phyloP scores from a whole-genome alignment of 257 asterid genomes.

The Eucommia ulmoides region DNA sequence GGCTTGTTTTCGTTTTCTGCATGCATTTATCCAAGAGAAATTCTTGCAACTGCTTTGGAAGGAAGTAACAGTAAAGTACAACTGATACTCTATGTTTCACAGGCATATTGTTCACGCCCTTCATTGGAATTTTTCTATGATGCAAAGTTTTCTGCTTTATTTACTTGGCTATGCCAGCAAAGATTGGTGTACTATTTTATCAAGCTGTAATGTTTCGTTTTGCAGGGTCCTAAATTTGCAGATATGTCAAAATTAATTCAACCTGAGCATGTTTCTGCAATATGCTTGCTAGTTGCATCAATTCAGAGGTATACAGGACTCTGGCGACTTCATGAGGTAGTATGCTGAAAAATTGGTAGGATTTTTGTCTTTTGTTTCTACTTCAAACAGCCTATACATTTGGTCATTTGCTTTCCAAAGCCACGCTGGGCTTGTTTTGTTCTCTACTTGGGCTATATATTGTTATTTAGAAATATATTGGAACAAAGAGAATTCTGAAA shows the following conservation, averaged over 20 bases:
- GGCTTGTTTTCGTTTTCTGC: slow-evolving; percentile 78
- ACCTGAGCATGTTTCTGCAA: slow-evolving; percentile 39
- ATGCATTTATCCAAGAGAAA: slow-evolving; percentile 58
- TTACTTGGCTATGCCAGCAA: neutral
- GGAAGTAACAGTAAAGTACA: slow-evolving; percentile 58
- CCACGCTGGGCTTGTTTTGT: neutral
- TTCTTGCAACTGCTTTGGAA: slow-evolving; percentile 73
- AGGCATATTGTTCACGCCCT: slow-evolving; percentile 29
- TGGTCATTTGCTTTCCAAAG: neutral
- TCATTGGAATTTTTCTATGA: neutral
- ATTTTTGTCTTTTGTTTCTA: neutral
- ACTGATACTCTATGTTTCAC: slow-evolving; percentile 49
- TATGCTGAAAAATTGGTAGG: slow-evolving; percentile 1
- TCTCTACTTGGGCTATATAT: no score
- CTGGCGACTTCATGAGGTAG: slow-evolving; percentile 90
- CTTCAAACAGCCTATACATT: neutral
- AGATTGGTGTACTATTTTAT: neutral
- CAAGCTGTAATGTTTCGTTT: slow-evolving; percentile 10
- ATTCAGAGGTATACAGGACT: slow-evolving; percentile 68
- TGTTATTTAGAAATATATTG: no score
- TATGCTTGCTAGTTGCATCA: slow-evolving; percentile 67
- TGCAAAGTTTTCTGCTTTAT: neutral
- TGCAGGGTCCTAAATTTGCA: slow-evolving; percentile 66
- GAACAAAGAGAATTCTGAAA: no score
- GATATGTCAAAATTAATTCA: slow-evolving; percentile 26